Base-by-base conservation (phyloP, 2,329 filamentous ascomycete species). In the Alternaria sp. region DNA sequence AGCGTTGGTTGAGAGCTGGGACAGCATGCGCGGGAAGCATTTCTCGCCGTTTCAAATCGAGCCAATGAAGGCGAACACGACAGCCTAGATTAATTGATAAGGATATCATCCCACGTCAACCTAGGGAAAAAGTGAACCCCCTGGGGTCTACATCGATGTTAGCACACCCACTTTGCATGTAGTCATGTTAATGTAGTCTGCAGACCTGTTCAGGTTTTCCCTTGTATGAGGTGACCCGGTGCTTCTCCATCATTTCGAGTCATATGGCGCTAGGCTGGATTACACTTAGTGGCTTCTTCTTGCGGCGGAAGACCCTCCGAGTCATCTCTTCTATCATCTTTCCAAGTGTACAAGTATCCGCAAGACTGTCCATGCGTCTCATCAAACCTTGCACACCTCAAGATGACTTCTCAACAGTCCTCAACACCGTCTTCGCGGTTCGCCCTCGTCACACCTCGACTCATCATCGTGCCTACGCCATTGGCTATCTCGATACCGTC, bases 1-100 rank as follows among this genome's bases (percentile, higher is more conserved):
- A 28, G 32, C 10, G 45, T 49, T 74, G 9, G 66, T 62, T 43
- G 54, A 68, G 23, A 54, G 56, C 3, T 74, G 69, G 69, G 36
- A 47, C 6, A 62, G 47, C 3, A 54, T 65, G 51, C 51, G 46
- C 13, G 69, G 68, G 5, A 43, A 56, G 17, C 28, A 12, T 30
- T 68, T 68, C 51, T 21, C 21, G 15, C 62, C 64, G 4, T 62
- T 72, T 11, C 45, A 61, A n/a, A 62, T 69, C 17, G 59, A 57
- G 19, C 55, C 60, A 5, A 59, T 71, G 58, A 52, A 55, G 49
- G 61, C 30, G 43, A 58, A 40, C 43, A 67, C 58, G 43, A 13
- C 4, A 21, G 36, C 30, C 26, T 59, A 40, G 43, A 8, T 43
- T 13, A 30, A 13, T 13, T 6, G 17, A 12, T 23, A 10, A 26